A percentile compares a stretch with the other conserved stretches of the same genome.
These are phyloP conservation scores for Cephalotrichum gorgonifer DNA, from an alignment of 2,329 filamentous ascomycete genomes.

Conservation along the genomic window DNA sequence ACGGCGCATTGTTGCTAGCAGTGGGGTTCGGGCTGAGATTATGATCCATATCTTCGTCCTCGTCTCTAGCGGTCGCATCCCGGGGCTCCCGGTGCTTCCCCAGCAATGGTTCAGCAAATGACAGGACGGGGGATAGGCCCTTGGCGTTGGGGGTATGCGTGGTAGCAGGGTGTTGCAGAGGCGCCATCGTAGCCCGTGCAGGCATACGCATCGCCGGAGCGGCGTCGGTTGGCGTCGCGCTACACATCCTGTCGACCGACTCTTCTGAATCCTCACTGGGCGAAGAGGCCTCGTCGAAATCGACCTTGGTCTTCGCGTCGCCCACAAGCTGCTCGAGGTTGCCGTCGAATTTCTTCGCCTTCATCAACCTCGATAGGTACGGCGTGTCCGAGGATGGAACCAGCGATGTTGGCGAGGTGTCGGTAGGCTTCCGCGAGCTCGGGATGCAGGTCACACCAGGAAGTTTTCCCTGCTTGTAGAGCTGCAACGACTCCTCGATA, in stretches of 20 bases:
- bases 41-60: constrained; percentile 40
- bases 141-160: constrained; percentile 1
- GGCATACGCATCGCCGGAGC: constrained; percentile 1
- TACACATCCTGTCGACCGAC: constrained; percentile 3
- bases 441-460: constrained; percentile 8
- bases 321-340: constrained; percentile 48
- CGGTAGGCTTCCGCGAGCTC: constrained; percentile 6
- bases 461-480: constrained; percentile 37
- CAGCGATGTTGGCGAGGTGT: constrained; percentile 20
- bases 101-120: not conserved
- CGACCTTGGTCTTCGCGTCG: constrained; percentile 46
- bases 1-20: constrained; percentile 69
- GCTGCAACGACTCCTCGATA: constrained; percentile 41
- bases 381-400: constrained; percentile 49
- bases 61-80: not conserved
- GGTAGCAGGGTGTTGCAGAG: not conserved
- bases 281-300: constrained; percentile 37
- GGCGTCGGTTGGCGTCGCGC: not conserved
- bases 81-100: not conserved
- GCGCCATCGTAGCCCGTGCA: not conserved
- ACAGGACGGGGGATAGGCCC: not conserved
- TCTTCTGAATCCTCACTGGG: constrained; percentile 46
- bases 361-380: constrained; percentile 56
- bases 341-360: constrained; percentile 48
- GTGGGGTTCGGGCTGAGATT: constrained; percentile 60